Percentiles rank a stretch among this genome's conserved stretches.
Conservation (phyloP, 352 stramenopile genomes). For the Phytopythium sindhum region DNA sequence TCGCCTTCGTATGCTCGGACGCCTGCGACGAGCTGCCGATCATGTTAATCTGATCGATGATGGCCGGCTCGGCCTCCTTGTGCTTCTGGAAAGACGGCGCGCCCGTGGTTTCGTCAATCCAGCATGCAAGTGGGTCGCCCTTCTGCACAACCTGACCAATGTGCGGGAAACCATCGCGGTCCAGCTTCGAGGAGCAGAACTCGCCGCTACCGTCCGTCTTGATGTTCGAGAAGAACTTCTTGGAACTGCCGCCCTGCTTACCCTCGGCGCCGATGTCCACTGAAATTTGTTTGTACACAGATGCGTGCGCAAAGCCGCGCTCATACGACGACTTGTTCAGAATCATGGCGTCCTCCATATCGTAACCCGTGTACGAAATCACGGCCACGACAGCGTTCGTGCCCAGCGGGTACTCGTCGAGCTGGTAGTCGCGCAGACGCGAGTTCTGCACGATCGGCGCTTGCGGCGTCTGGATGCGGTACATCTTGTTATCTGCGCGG, state of each 20-base stretch:
- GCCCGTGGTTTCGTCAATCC: conserved; percentile 94
- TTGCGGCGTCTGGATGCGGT: conserved; percentile 98
- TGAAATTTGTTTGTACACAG: conserved; percentile 98
- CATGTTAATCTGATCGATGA: conserved; percentile 95
- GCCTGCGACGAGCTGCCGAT: conserved; percentile 65
- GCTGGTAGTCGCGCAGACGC: conserved; percentile 94
- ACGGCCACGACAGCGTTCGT: conserved; percentile 99
- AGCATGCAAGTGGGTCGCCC: conserved; percentile 95
- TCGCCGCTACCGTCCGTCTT: conserved; percentile 70
- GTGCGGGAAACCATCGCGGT: conserved; percentile 95
- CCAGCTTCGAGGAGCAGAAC: conserved; percentile 79
- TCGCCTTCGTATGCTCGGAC: conserved; percentile 84
- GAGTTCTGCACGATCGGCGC: conserved; percentile 98
- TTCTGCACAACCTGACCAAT: conserved; percentile 95
- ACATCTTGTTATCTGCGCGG: conserved; percentile 99
- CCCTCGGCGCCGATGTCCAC: conserved; percentile 84
- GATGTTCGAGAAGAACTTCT: conserved; percentile 93
- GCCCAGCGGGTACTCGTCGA: conserved; percentile 99
- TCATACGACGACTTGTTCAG: conserved; percentile 99
- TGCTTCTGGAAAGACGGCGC: conserved; percentile 92
- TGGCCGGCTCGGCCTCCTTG: conserved; percentile 97
- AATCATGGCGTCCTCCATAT: conserved; percentile 99
- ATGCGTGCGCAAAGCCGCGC: conserved; percentile 96
- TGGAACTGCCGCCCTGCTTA: conserved; percentile 71
- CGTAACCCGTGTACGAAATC: conserved; percentile 98